Base-by-base conservation (phyloP, 2,329 filamentous ascomycete species). In the Trematosphaeria pertusa region DNA sequence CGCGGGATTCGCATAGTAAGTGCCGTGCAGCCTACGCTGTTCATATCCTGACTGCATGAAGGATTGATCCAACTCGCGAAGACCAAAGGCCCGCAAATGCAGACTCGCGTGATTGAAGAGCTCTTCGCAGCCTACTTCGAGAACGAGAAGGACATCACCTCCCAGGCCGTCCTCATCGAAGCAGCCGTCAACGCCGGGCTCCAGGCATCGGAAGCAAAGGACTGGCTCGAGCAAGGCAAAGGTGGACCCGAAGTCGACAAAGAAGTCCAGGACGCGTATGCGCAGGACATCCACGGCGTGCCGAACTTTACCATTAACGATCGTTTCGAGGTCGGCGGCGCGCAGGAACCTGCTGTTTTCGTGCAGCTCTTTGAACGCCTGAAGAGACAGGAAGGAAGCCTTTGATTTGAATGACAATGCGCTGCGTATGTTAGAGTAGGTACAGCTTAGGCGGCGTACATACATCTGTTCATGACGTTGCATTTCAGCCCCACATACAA, bases 291-390 rank as follows among this genome's bases (percentile, higher is more conserved):
- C 30, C 78, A 73, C 43, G 88, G 88, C 0, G 89, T 94, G 51
- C 89, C 89, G 5, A 83, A 88, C 67, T 92, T 90, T 66, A 84
- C 84, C 10, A 81, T 94, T 52, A 87, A 92, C 61, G 85, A 78
- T 1, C 77, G 75, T 56, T 87, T 84, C 69, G 81, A 86, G 56
- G 70, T 93, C 21, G 80, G 84, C 20, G 89, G 89, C 1, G 89
- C 88, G 1, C 85, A 91, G 72, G 87, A 91, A 48, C 79, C 85
- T 2, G 75, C 78, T 35, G 80, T 79, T 1, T 92, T 92, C 62
- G 69, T 89, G 51, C 77, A 84, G 59, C 73, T 86, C 37, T 88
- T 93, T 67, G 75, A 84, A 52, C 76, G 78, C 61, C 78, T 88
- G 44, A 83, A 83, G 73, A 74, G 62, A 45, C 67, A 72, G 52